These are phyloP conservation scores for Spirogloea muscicola DNA, from an alignment of 139 green algal species.

Conservation along the genomic window DNA sequence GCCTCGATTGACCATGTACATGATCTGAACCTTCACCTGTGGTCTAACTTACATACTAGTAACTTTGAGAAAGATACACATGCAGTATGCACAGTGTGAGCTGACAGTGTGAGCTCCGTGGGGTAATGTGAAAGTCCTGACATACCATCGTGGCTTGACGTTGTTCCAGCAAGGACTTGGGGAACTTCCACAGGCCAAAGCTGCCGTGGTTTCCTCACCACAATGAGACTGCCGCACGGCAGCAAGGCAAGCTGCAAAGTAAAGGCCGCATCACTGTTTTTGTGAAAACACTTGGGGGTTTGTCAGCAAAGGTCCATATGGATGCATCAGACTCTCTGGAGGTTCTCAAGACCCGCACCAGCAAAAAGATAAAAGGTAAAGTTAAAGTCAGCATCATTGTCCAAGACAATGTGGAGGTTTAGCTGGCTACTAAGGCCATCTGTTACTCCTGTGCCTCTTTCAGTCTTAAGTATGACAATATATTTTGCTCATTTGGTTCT, in stretches of 20 bases:
- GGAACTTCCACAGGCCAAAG: conserved; percentile 52
- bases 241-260: neutral
- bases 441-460: too few species aligned
- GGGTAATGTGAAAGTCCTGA: neutral
- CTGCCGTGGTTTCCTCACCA: conserved; percentile 12
- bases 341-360: too few species aligned
- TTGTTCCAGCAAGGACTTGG: conserved; percentile 25
- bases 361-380: too few species aligned
- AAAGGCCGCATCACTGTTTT: conserved; percentile 15
- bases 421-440: too few species aligned
- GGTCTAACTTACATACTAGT: neutral
- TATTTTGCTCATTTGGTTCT: too few species aligned
- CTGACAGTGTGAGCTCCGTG: too few species aligned
- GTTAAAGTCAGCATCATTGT: too few species aligned
- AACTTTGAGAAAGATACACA: neutral
- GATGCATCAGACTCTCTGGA: neutral
- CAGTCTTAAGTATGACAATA: too few species aligned
- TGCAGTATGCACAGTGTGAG: too few species aligned
- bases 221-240: conserved; percentile 4
- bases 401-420: too few species aligned
- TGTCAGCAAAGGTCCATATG: conserved; percentile 24
- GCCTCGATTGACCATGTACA: conserved; percentile 21
- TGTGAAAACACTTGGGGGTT: conserved; percentile 32
- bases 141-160: too few species aligned
- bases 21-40: too few species aligned